Evolutionary conservation across 2,329 filamentous ascomycete genomes (phyloP).

Genomic region (Pseudogymnoascus sp.): DNA sequence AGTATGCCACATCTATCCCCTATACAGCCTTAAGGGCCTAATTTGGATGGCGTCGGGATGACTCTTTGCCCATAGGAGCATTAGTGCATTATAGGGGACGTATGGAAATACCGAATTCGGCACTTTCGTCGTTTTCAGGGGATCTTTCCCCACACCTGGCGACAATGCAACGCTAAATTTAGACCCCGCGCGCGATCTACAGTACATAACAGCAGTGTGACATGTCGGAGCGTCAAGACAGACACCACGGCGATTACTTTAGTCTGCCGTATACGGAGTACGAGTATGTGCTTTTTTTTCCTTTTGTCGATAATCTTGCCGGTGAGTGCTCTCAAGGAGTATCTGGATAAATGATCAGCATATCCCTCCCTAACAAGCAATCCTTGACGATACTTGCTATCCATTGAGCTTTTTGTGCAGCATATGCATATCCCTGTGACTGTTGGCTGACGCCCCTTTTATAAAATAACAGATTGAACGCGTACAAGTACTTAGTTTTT

Average conservation of each 20-base stretch:
- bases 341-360: background rate
- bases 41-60: background rate
- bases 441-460: conserved; percentile 1
- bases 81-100: conserved; percentile 6
- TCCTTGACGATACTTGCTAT: background rate
- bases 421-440: conserved; percentile 6
- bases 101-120: conserved; percentile 4
- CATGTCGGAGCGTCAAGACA: conserved; percentile 4
- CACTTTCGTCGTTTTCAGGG: conserved; percentile 5
- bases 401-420: background rate
- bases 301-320: background rate
- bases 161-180: conserved; percentile 10
- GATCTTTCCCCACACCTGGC: conserved; percentile 8
- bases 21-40: conserved; percentile 1
- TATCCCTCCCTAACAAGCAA: background rate
- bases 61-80: background rate
- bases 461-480: background rate
- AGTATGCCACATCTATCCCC: background rate
- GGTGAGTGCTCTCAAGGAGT: background rate
- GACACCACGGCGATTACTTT: conserved; percentile 1
- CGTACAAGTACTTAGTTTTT: background rate
- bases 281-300: background rate
- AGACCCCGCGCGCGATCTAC: conserved; percentile 8
- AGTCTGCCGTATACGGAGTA: background rate
- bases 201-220: conserved; percentile 1